phyloP scores from a whole-genome alignment of 169 alveolate genomes.

The Plasmodium relictum region DNA sequence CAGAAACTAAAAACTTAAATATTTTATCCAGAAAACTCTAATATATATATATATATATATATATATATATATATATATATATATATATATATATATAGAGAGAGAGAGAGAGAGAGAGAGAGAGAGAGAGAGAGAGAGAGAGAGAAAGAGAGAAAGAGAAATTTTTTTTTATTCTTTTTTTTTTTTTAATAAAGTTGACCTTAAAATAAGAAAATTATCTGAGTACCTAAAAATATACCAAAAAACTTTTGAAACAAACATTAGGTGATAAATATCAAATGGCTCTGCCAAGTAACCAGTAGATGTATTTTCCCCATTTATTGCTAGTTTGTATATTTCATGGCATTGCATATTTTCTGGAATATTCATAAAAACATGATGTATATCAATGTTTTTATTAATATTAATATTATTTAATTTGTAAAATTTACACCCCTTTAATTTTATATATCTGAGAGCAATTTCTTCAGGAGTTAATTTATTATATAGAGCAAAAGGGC shows the following conservation, averaged over 20 bases:
- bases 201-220: conserved; percentile 54
- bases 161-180: background rate
- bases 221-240: conserved; percentile 71
- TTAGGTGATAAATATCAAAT: conserved; percentile 74
- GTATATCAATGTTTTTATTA: conserved; percentile 46
- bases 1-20: no score
- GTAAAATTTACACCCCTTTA: conserved; percentile 42
- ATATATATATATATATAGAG: background rate
- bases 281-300: conserved; percentile 76
- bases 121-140: no score
- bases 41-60: conserved; percentile 9
- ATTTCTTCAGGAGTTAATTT: conserved; percentile 77
- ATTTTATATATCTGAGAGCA: conserved; percentile 64
- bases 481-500: conserved; percentile 51
- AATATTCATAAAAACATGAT: conserved; percentile 64
- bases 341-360: conserved; percentile 76
- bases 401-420: conserved; percentile 22
- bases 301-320: conserved; percentile 62
- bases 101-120: no score
- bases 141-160: background rate
- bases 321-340: conserved; percentile 64
- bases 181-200: conserved; percentile 42
- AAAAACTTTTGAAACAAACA: conserved; percentile 62
- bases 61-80: conserved; percentile 17
- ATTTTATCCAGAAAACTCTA: no score